These are phyloP conservation scores for Shiraia sp. DNA, from an alignment of 2,329 filamentous ascomycete genomes.

Conservation along the genomic window DNA sequence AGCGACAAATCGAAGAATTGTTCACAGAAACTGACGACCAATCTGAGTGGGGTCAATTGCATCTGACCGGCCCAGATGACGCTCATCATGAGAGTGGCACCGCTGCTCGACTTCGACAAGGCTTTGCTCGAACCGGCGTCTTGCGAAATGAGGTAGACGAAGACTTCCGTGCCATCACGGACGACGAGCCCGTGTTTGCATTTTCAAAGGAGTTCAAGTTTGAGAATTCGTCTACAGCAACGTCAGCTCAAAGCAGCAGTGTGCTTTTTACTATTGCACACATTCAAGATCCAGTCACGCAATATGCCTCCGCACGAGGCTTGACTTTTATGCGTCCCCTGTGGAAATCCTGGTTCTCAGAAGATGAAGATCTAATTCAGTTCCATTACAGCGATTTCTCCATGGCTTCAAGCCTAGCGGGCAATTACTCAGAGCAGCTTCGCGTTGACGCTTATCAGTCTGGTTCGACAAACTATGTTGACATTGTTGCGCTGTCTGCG, in stretches of 20 bases:
- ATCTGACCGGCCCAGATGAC: constrained; percentile 73
- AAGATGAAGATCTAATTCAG: constrained; percentile 64
- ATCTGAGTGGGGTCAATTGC: constrained; percentile 80
- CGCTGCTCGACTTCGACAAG: constrained; percentile 65
- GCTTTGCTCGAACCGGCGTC: constrained; percentile 69
- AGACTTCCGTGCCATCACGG: constrained; percentile 71
- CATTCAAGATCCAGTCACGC: constrained; percentile 76
- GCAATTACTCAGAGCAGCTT: constrained; percentile 74
- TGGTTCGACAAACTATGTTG: constrained; percentile 74
- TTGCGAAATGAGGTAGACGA: constrained; percentile 69
- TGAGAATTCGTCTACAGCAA: constrained; percentile 13
- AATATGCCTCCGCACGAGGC: constrained; percentile 76
- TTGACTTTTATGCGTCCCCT: constrained; percentile 77
- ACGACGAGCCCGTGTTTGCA: constrained; percentile 80
- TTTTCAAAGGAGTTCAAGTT: constrained; percentile 56
- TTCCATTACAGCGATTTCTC: constrained; percentile 79
- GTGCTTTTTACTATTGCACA: constrained; percentile 76
- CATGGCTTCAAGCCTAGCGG: constrained; percentile 65
- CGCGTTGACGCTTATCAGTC: constrained; percentile 72
- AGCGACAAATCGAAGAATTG: constrained; percentile 64
- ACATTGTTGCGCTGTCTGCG: constrained; percentile 76
- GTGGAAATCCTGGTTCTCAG: constrained; percentile 75
- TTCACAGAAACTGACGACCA: constrained; percentile 74
- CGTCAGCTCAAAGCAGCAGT: constrained; percentile 41
- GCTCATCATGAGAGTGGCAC: constrained; percentile 72